Percentiles rank a stretch among this genome's conserved stretches.
Evolutionary conservation across 192 early-diverging fungal species (phyloP).

Genomic region (Backusella parvicylindrica): DNA sequence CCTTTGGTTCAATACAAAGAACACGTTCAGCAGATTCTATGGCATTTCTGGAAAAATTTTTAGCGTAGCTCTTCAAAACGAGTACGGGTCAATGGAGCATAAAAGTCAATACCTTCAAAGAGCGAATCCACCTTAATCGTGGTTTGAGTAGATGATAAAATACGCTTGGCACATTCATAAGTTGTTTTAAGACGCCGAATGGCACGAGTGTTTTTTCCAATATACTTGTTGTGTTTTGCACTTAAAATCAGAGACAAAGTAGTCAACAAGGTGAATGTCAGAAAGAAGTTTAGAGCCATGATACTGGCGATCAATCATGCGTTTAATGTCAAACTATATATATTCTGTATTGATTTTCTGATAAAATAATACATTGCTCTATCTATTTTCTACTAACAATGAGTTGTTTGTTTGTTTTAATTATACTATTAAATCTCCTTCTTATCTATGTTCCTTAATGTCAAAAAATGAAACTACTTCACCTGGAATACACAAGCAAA

Average conservation of each 20-base stretch:
- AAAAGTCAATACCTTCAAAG: constrained; percentile 76
- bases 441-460: no score
- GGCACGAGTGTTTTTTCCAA: constrained; percentile 76
- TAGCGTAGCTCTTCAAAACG: constrained; percentile 91
- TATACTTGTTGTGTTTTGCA: constrained; percentile 68
- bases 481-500: no score
- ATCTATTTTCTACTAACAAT: no score
- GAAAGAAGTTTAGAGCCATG: constrained; percentile 79
- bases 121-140: constrained; percentile 87
- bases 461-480: no score
- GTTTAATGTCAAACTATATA: constrained; percentile 91
- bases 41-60: constrained; percentile 85
- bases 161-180: constrained; percentile 84
- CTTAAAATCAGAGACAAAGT: constrained; percentile 86
- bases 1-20: constrained; percentile 71
- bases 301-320: constrained; percentile 81
- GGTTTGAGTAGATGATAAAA: constrained; percentile 82
- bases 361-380: no score
- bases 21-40: constrained; percentile 84
- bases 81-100: constrained; percentile 84
- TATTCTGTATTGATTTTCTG: constrained; percentile 70
- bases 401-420: no score
- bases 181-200: constrained; percentile 92
- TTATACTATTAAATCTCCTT: no score
- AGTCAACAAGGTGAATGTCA: constrained; percentile 84